Evolutionary conservation across 371 early-diverging fungal species (phyloP), one percentile per base, ranked within the genome.

Genomic region (Mortierella sp.): DNA sequence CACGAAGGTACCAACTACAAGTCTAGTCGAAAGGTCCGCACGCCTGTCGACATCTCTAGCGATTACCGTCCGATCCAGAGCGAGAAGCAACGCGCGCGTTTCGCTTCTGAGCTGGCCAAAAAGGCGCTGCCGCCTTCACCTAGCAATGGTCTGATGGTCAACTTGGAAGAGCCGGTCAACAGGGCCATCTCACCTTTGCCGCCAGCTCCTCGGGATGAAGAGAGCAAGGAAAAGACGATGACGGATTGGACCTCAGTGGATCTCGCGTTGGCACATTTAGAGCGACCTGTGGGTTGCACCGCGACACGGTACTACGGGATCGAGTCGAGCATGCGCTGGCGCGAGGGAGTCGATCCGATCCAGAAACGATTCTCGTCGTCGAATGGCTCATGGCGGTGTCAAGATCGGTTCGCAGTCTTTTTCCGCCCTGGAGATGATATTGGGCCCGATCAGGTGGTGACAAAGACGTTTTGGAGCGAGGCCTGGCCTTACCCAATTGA

Each of bases 291-390:
- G 53, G 72, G 78, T 16, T 69, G 77, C 34, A 58, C 78, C 11
- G 82, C 82, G 48, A 82, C 82, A 19, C 66, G 77, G 1, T 82
- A 50, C 48, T 82, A 82, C 40, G 82, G 82, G 1, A 82, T 82
- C n/a, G 82, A 82, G 72, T 82, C 82, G 10, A 82, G 82, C 29
- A 82, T 82, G 82, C 77, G 82, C 10, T 82, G 82, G 82, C 78
- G 82, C 13, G 82, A 82, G n/a, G 82, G 82, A 0, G 75, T 82
- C 8, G 82, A 82, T 19, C 78, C 82, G 4, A 74, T 82, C 39
- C 74, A 82, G 58, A 82, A 82, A 64, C 74, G 82, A n/a, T 82
- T 82, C 52, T 67, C 77, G 24, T 77, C 82, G 4, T 77, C 78
- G 48, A 82, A 72, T 40, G 82, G 82, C 39, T 66, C 82, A 5